Conservation (phyloP, 495 filamentous ascomycete genomes). For the Beverwykella pulmonaria region DNA sequence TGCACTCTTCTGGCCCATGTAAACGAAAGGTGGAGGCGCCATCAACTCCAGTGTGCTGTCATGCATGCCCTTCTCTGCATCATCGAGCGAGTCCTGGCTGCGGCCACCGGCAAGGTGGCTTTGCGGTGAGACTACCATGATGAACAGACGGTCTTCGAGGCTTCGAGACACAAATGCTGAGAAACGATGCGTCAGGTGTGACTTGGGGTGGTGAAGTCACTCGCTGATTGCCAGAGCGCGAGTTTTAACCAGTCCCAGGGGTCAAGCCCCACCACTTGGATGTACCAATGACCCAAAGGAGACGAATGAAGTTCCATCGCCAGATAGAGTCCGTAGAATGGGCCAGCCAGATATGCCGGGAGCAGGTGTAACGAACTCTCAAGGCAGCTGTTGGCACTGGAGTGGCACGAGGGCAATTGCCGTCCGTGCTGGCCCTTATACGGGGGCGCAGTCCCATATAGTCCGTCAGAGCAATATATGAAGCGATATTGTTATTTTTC, state of each 20-base stretch:
- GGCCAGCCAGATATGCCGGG: slow-evolving; percentile 27
- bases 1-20: slow-evolving; percentile 39
- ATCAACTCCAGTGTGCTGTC: slow-evolving; percentile 42
- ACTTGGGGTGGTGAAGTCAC: slow-evolving; percentile 12
- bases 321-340: slow-evolving; percentile 8
- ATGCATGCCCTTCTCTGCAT: slow-evolving; percentile 50
- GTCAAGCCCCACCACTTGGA: slow-evolving; percentile 27
- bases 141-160: slow-evolving; percentile 36
- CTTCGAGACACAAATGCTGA: slow-evolving; percentile 31
- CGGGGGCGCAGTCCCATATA: slow-evolving; percentile 10
- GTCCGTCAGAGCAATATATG: slow-evolving; percentile 38
- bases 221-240: slow-evolving; percentile 14
- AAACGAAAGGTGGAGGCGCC: slow-evolving; percentile 39
- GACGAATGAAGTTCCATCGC: slow-evolving; percentile 18
- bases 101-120: slow-evolving; percentile 15
- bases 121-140: slow-evolving; percentile 30
- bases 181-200: slow-evolving; percentile 20
- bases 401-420: slow-evolving; percentile 38
- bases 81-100: slow-evolving; percentile 40
- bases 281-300: slow-evolving; percentile 1
- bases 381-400: slow-evolving; percentile 22
- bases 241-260: slow-evolving; percentile 26
- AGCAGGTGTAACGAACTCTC: background rate
- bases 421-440: slow-evolving; percentile 10
- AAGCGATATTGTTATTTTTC: slow-evolving; percentile 43